Base-by-base conservation (phyloP, 805 yeast species). In the Yarrowia yakushimensis region DNA sequence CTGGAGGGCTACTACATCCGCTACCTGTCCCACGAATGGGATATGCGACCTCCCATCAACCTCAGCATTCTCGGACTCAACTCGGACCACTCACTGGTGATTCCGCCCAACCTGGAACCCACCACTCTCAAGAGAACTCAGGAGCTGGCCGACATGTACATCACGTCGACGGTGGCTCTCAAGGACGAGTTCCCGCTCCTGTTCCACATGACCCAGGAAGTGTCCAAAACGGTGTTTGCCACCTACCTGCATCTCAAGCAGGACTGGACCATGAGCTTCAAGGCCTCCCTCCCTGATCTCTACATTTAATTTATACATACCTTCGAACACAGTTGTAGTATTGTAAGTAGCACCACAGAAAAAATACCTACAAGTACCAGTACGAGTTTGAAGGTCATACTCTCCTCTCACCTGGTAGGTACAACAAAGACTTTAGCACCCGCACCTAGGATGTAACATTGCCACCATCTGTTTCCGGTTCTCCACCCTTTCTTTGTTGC, bases 1-100 rank as follows among this genome's bases (percentile, higher is more conserved):
- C 48, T 55, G 23, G 48, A 55, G 39, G 61, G 61, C 27, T 55
- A 55, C 48, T 55, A 55, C 48, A 39, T 55, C 20, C 61, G 61
- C 13, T 55, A 55, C 31, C 23, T 55, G 30, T 39, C 61, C 12
- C 61, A 55, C 22, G 61, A 55, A 20, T 55, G 61, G 61, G 61
- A 37, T 20, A 28, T 39, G 36, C 34, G 61, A 39, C 61, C 61
- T n/a, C 48, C 61, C 36, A 39, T 39, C 27, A 41, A 55, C 12
- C 61, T 55, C 60, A 37, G 25, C 25, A 31, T 34, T 25, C 42
- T 52, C 2, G 60, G 60, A 2, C 60, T 52, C 48, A 55, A 39
- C 37, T 39, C 61, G 31, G 36, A 28, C 12, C 34, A 55, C 13
- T 10, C 48, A 2, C 30, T 55, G 22, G 61, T 41, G 37, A 18